phyloP scores from a whole-genome alignment of 371 early-diverging fungal species.

The Mucor piriformis region DNA sequence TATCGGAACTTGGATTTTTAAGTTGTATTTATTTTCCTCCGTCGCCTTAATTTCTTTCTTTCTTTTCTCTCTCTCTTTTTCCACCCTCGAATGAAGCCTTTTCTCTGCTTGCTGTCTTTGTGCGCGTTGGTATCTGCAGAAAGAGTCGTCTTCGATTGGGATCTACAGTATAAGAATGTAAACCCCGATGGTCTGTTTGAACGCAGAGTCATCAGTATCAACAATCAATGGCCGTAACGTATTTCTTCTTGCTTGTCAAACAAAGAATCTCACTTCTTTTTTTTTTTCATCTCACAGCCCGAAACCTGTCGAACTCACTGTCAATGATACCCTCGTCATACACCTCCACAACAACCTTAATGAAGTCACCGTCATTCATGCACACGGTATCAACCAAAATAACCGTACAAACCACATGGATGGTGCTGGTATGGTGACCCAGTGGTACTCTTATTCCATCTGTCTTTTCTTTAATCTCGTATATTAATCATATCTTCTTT shows the following conservation, averaged over 20 bases:
- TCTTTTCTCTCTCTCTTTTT: slow-evolving; percentile 1
- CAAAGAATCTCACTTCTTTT: background rate
- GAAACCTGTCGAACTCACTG: slow-evolving; percentile 40
- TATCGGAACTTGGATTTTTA: too few species aligned
- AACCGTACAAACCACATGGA: slow-evolving; percentile 60
- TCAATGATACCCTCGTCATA: slow-evolving; percentile 63
- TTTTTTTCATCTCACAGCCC: slow-evolving; percentile 25
- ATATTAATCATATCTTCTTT: background rate
- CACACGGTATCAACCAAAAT: slow-evolving; percentile 70
- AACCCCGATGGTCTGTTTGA: slow-evolving; percentile 70
- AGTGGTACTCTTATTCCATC: too few species aligned
- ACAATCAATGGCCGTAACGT: slow-evolving; percentile 73
- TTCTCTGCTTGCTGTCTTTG: background rate
- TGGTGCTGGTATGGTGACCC: slow-evolving; percentile 67
- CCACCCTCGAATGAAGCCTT: background rate
- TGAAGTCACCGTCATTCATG: slow-evolving; percentile 64
- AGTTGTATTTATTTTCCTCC: too few species aligned
- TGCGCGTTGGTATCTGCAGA: slow-evolving; percentile 32
- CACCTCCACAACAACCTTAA: slow-evolving; percentile 67
- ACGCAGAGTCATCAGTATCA: slow-evolving; percentile 74
- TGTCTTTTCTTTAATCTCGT: too few species aligned
- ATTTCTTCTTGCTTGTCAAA: background rate
- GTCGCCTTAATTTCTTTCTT: background rate
- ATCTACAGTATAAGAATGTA: slow-evolving; percentile 63
- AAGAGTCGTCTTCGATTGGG: slow-evolving; percentile 68